phyloP scores from a whole-genome alignment of 139 green algal genomes.

The Tetraselmis chui region DNA sequence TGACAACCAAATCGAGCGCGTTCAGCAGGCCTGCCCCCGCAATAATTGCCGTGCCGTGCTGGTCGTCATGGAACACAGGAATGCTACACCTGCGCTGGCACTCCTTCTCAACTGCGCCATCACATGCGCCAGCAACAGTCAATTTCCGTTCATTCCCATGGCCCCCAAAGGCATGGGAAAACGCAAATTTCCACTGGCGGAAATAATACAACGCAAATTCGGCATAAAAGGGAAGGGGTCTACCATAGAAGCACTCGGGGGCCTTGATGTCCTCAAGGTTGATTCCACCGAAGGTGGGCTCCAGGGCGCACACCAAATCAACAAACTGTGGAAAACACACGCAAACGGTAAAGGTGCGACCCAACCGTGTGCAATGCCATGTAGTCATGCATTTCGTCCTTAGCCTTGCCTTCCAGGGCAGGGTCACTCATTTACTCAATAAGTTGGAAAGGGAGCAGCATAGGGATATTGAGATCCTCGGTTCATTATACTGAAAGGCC shows the following conservation, averaged over 20 bases:
- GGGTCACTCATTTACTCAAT: too few species aligned
- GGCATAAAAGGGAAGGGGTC: neutral
- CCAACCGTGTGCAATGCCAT: too few species aligned
- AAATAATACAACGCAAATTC: too few species aligned
- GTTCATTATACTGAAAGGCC: too few species aligned
- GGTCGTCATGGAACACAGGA: slow-evolving; percentile 31
- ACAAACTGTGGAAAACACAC: slow-evolving; percentile 12
- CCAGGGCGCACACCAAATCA: slow-evolving; percentile 25
- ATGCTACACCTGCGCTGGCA: slow-evolving; percentile 26
- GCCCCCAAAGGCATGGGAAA: neutral
- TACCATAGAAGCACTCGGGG: slow-evolving; percentile 38
- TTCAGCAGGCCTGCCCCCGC: slow-evolving; percentile 33
- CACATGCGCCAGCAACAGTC: too few species aligned
- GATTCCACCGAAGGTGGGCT: slow-evolving; percentile 35
- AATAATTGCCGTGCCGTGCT: slow-evolving; percentile 40
- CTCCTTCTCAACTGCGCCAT: slow-evolving; percentile 18
- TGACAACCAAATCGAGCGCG: slow-evolving; percentile 27
- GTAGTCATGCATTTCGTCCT: too few species aligned
- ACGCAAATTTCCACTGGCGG: neutral
- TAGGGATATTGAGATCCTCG: too few species aligned
- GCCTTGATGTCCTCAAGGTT: slow-evolving; percentile 48
- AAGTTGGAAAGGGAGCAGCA: too few species aligned
- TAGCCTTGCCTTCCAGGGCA: too few species aligned
- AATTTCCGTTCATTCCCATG: too few species aligned
- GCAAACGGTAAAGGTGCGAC: too few species aligned